Base-by-base conservation (phyloP, 371 early-diverging fungal genomes). In the Lichtheimia corymbifera region DNA sequence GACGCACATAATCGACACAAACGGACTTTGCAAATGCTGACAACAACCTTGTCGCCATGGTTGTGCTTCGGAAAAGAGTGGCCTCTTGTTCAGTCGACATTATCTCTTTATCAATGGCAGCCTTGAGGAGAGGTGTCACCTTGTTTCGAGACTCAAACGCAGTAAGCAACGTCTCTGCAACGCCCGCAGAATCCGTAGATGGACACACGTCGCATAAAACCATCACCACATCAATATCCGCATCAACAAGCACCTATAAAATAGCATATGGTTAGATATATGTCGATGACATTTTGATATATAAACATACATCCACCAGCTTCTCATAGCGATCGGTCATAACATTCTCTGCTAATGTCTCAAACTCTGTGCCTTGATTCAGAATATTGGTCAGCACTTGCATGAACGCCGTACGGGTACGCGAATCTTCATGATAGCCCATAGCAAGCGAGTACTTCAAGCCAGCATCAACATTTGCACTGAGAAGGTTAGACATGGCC, bases 401-500 rank as follows among this genome's bases (percentile, higher is more conserved):
- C 80, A 94, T 94, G 61, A 96, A 97, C 2, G 95, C 89, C 0
- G 92, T 89, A 14, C 96, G 81, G 12, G 91, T 92, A 56, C 87
- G 83, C n/a, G 86, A 78, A 68, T 96, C 96, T 63, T 94, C 95
- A 64, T 96, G 92, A 63, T 97, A 97, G 14, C 92, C 93, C 85
- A 94, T 90, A 0, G 93, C 82, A 25, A 97, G 72, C 20, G 94
- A 93, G 71, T 89, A 92, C 67, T 91, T 89, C 41, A 97, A 78
- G 11, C 95, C 96, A 17, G 91, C 85, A 65, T 95, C 96, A 25
- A 96, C 87, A 69, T 97, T 97, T 6, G 93, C 91, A 17, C 91
- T 88, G 7, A 97, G 73, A 62, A 97, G 84, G 64, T 94, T 91
- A 13, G 94, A 92, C 62, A 97, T 79, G 0, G 93, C 92, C 58